Base-by-base conservation (phyloP, 768 basidiomycete species). In the Hygrophoropsis aurantiaca region DNA sequence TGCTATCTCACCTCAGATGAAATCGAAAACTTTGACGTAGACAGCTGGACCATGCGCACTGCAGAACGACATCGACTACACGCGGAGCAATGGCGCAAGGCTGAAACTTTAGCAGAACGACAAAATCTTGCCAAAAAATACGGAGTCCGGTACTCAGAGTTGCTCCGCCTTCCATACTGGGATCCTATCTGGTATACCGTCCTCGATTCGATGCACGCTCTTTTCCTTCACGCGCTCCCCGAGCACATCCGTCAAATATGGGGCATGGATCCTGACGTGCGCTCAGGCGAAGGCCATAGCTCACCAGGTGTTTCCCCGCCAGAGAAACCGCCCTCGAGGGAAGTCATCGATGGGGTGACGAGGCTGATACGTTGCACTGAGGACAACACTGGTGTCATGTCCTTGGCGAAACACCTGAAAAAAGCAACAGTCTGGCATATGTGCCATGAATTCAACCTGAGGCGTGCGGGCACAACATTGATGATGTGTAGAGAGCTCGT, bases 151-250 rank as follows among this genome's bases (percentile, higher is more conserved):
- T 72, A 59, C 54, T 59, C 64, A 10, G 54, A 57, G 9, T 38
- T 70, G 1, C 50, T 64, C 2, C 40, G 50, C 11, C 62, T 73
- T 2, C 61, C 65, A 3, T 70, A 72, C 50, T 71, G 63, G 57
- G 53, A 69, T 39, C 58, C 61, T 8, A 57, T 58, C 11, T 40
- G 24, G 3, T 63, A 55, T 33, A 49, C 55, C 4, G 58, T 67
- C 1, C 50, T 68, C 16, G 72, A 74, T 41, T 42, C 62, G 13
- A 72, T 73, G 70, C 70, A 72, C 44, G 56, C 58, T 33, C 41
- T 71, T 5, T 59, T 63, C 42, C 53, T 72, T 35, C 58, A 58
- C 13, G 26, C 60, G 2, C 44, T 69, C 25, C 44, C 59, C n/a
- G 44, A 60, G 20, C 68, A 70, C 40, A 58, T 55, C 39, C 38